Base-by-base conservation (phyloP, 1,139 yeast species). In the Candida tetrigidarum region DNA sequence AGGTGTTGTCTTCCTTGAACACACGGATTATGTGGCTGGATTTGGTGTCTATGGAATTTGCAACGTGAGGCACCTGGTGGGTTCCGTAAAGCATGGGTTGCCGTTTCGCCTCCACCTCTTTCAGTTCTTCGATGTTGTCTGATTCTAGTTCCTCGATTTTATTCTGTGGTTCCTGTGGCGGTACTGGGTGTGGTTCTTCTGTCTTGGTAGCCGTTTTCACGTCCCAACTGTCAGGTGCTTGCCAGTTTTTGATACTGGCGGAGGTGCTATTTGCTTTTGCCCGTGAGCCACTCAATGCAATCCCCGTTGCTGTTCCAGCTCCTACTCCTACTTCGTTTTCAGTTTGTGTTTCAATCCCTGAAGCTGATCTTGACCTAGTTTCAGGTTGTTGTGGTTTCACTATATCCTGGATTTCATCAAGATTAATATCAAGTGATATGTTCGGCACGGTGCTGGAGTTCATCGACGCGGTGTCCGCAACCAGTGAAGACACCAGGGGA, bases 161-260 rank as follows among this genome's bases (percentile, higher is more conserved):
- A 27, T 27, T 14, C 3, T 9, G 18, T 28, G 16, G 25, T 3
- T 10, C 23, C n/a, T 23, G 25, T 11, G 16, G 22, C 8, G 9
- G 34, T 8, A 11, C 8, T 2, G 34, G 12, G 18, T 29, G 37
- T 15, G 42, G 44, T 19, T 39, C 36, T 38, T 47, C 50, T 10
- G 29, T 27, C 11, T 37, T 39, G 23, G 28, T 29, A 7, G 43
- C 45, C 3, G 48, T 66, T 51, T 80, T 83, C 7, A 85, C 89
- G 52, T 84, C 92, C 93, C 93, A 86, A 58, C 86, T 81, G 57
- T 86, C 92, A 0, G 93, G 93, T 1, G 93, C 87, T 29, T 72
- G 73, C 93, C 93, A 81, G 30, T 47, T 45, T 25, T 52, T 49
- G 10, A 41, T 30, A 14, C 16, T 19, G 38, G 25, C n/a, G 38